Conservation (phyloP, 148 eudicot genomes). For the Rhododendron simsii region DNA sequence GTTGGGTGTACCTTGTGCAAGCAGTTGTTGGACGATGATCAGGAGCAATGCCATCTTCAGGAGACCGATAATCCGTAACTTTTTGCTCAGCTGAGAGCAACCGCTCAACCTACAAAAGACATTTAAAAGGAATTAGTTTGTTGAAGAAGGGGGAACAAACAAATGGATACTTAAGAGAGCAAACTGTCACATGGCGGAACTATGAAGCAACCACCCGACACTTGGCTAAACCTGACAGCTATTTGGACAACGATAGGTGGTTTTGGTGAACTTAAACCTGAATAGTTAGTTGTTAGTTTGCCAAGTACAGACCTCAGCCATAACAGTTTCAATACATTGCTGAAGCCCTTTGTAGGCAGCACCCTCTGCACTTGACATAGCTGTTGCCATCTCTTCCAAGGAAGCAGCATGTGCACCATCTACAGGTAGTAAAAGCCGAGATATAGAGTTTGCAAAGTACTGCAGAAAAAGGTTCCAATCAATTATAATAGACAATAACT, state of each 20-base stretch:
- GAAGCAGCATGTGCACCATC: slow-evolving; percentile 98
- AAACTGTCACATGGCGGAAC: background rate
- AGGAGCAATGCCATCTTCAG: slow-evolving; percentile 87
- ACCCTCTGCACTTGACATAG: slow-evolving; percentile 93
- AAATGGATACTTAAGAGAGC: background rate
- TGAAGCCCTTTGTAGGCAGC: slow-evolving; percentile 96
- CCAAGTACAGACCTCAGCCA: slow-evolving; percentile 82
- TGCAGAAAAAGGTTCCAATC: slow-evolving; percentile 25
- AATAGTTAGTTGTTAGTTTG: background rate
- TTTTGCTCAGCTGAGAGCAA: slow-evolving; percentile 92
- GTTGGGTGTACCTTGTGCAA: slow-evolving; percentile 61
- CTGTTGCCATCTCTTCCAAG: slow-evolving; percentile 93
- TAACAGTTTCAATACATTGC: slow-evolving; percentile 95
- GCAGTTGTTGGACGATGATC: slow-evolving; percentile 96
- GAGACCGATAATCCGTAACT: slow-evolving; percentile 78
- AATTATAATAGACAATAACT: background rate
- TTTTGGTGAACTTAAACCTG: background rate
- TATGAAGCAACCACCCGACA: background rate
- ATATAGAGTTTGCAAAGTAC: slow-evolving; percentile 86
- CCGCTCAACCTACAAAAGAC: slow-evolving; percentile 65
- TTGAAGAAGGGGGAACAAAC: slow-evolving; percentile 6
- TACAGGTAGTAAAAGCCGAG: slow-evolving; percentile 84
- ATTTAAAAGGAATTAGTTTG: background rate
- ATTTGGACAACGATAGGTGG: background rate
- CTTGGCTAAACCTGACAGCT: background rate